These are phyloP conservation scores for Secale cereale DNA, from an alignment of 176 grass and related monocot genomes.

Conservation along the genomic window DNA sequence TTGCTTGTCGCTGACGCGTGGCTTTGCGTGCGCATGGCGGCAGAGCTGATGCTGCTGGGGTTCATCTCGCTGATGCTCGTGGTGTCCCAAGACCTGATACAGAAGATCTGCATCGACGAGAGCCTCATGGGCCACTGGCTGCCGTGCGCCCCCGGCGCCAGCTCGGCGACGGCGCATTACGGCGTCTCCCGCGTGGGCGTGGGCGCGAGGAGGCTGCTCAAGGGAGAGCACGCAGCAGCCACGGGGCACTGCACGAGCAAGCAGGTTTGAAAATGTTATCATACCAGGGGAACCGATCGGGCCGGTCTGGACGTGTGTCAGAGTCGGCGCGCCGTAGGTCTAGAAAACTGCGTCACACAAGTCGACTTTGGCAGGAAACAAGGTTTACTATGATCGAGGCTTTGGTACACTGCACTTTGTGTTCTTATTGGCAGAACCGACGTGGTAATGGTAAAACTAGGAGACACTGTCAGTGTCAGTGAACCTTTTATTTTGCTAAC, in stretches of 20 bases:
- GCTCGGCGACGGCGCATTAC: conserved; percentile 1
- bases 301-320: conserved; percentile 12
- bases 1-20: neutral
- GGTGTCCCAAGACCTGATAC: conserved; percentile 48
- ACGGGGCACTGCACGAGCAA: conserved; percentile 27
- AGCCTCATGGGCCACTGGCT: conserved; percentile 43
- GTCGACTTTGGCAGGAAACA: neutral
- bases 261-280: neutral
- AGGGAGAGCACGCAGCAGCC: neutral
- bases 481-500: neutral
- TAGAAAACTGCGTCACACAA: conserved; percentile 1
- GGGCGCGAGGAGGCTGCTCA: conserved; percentile 37
- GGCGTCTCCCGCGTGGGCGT: neutral
- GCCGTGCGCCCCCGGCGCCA: conserved; percentile 31
- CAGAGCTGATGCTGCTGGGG: conserved; percentile 85
- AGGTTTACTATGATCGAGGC: neutral
- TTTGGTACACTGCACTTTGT: neutral
- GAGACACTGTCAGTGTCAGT: neutral
- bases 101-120: conserved; percentile 57
- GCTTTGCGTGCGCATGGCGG: neutral
- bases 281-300: neutral
- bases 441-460: neutral
- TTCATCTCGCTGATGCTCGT: conserved; percentile 80
- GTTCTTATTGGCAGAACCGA: neutral
- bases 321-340: neutral